Conservation (phyloP, 2,329 filamentous ascomycete species). For the Fusarium buxicola region DNA sequence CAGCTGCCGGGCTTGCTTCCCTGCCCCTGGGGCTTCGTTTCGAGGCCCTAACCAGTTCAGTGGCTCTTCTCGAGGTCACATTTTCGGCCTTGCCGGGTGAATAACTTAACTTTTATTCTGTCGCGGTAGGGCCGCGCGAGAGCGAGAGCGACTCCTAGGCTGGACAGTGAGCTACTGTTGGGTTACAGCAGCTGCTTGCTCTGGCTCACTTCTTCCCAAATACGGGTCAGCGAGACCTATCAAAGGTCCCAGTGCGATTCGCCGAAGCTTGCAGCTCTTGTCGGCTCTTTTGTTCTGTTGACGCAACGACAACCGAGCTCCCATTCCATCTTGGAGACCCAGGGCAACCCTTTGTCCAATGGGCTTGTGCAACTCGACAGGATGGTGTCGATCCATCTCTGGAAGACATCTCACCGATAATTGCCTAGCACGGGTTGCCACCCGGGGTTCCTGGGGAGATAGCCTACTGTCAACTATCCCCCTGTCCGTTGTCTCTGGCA, state of each 20-base stretch:
- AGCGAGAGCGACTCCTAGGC: constrained; percentile 9
- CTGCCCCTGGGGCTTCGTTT: constrained; percentile 9
- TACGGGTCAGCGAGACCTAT: not conserved
- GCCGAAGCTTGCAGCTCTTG: not conserved
- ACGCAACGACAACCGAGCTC: not conserved
- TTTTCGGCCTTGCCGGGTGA: constrained; percentile 20
- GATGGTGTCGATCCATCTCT: constrained; percentile 2
- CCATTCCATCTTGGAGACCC: not conserved
- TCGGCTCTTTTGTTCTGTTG: not conserved
- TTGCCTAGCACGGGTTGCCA: constrained; percentile 12
- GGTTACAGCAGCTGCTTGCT: constrained; percentile 1
- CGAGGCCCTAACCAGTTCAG: constrained; percentile 7
- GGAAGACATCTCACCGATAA: not conserved
- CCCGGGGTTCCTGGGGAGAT: not conserved
- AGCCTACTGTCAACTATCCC: constrained; percentile 12
- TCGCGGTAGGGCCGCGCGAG: not conserved
- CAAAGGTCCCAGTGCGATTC: not conserved
- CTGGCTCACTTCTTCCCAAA: not conserved
- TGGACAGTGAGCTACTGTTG: constrained; percentile 7
- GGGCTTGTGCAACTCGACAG: not conserved
- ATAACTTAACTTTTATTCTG: constrained; percentile 13
- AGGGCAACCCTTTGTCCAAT: not conserved
- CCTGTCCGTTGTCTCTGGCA: not conserved
- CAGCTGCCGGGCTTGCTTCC: not conserved
- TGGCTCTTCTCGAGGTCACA: not conserved